phyloP scores from a whole-genome alignment of 2,329 filamentous ascomycete genomes.

The Fusarium verticillioides region DNA sequence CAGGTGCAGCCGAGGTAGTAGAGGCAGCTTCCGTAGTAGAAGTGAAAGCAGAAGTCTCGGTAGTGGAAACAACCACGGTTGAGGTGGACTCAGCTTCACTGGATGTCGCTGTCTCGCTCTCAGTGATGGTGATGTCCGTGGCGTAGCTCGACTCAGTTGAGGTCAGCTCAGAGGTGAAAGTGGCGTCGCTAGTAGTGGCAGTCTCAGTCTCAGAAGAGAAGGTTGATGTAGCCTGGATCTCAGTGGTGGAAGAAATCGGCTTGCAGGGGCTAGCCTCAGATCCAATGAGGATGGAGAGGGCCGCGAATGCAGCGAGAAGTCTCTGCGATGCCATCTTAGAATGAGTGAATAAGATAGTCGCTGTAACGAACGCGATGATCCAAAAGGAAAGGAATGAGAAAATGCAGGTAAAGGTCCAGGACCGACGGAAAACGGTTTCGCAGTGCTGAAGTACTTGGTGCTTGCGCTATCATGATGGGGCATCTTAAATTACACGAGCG shows the following conservation, averaged over 20 bases:
- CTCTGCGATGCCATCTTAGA: neutral
- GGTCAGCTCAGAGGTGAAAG: neutral
- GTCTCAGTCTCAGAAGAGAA: neutral
- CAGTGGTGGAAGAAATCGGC: neutral
- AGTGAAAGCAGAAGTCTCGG: neutral
- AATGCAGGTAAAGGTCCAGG: neutral
- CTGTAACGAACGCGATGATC: neutral
- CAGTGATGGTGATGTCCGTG: neutral
- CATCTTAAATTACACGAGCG: neutral
- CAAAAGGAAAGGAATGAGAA: neutral
- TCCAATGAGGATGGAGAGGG: neutral
- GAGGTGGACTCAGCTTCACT: neutral
- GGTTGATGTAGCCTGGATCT: neutral
- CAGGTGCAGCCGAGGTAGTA: neutral
- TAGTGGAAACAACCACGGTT: neutral
- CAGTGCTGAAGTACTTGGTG: neutral
- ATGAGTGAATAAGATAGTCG: neutral
- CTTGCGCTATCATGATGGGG: neutral
- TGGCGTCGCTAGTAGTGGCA: neutral
- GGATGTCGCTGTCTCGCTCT: neutral
- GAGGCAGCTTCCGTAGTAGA: neutral
- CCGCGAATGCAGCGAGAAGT: neutral
- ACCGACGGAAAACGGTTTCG: neutral
- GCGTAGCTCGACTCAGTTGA: neutral
- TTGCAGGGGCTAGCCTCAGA: neutral